Conservation (phyloP, 306 rosid species). For the Quercus alba region DNA sequence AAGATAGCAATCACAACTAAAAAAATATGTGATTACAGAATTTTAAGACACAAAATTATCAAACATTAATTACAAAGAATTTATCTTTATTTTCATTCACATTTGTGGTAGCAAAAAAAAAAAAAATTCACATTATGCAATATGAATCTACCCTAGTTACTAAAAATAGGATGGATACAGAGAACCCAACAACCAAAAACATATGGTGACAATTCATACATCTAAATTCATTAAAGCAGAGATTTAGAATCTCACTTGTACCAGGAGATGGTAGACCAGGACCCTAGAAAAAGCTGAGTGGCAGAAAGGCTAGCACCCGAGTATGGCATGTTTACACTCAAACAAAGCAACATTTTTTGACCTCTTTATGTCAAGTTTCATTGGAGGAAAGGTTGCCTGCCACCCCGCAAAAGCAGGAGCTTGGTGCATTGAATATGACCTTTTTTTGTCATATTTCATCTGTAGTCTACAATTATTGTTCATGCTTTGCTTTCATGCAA, state of each 20-base stretch:
- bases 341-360: not conserved
- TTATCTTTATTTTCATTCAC: not conserved
- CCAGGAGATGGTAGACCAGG: no score
- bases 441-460: not conserved
- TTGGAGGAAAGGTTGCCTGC: no score
- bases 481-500: not conserved
- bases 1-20: constrained; percentile 15
- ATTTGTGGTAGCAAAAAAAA: not conserved
- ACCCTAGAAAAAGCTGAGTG: not conserved
- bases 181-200: not conserved
- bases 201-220: not conserved
- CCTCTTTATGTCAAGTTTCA: not conserved
- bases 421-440: not conserved
- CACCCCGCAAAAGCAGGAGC: no score
- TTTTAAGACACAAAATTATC: not conserved
- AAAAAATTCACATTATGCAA: not conserved
- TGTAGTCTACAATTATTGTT: not conserved
- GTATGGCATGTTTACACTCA: not conserved
- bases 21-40: not conserved
- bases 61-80: not conserved
- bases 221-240: not conserved
- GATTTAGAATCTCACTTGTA: not conserved
- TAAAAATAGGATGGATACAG: not conserved
- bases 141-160: not conserved
- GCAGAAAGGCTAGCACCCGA: not conserved